Conservation (phyloP, 2,329 filamentous ascomycete species). For the Chaetomium sp. region DNA sequence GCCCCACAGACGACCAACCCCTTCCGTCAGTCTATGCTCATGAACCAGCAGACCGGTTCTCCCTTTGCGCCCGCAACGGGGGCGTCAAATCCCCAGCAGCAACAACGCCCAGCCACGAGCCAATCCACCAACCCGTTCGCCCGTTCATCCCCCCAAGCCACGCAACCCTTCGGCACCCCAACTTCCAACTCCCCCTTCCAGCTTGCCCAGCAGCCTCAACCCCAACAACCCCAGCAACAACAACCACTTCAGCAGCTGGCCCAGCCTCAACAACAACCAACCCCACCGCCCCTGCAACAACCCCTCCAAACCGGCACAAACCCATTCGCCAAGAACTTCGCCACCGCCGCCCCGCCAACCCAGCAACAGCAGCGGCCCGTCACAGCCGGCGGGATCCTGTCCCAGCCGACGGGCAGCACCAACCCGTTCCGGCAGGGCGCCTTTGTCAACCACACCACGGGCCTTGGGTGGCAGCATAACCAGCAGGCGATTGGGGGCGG, state of each 20-base stretch:
- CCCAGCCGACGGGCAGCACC: conserved; percentile 79
- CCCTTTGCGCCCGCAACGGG: conserved; percentile 13
- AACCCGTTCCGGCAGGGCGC: conserved; percentile 92
- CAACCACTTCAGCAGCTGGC: conserved; percentile 37
- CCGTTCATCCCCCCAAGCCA: conserved; percentile 48
- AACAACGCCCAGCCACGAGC: conserved; percentile 36
- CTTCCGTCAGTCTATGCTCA: conserved; percentile 86
- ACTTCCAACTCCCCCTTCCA: conserved; percentile 39
- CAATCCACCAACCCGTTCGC: conserved; percentile 87
- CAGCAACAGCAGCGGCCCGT: conserved; percentile 37
- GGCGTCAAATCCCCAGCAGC: conserved; percentile 13
- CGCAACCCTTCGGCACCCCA: conserved; percentile 33
- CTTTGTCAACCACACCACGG: conserved; percentile 84
- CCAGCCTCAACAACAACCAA: conserved; percentile 31
- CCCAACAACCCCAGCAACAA: conserved; percentile 32
- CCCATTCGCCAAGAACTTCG: conserved; percentile 49
- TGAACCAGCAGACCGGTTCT: conserved; percentile 40
- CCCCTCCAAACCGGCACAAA: conserved; percentile 52
- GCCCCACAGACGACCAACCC: conserved; percentile 70
- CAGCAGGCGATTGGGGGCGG: conserved; percentile 75
- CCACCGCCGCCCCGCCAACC: conserved; percentile 32
- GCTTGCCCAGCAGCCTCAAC: conserved; percentile 30
- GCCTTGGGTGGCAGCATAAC: conserved; percentile 79
- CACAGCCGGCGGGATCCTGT: conserved; percentile 46
- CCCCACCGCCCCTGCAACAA: conserved; percentile 37